Base-by-base conservation (phyloP, 305 asterid species). In the Fraxinus albicans region DNA sequence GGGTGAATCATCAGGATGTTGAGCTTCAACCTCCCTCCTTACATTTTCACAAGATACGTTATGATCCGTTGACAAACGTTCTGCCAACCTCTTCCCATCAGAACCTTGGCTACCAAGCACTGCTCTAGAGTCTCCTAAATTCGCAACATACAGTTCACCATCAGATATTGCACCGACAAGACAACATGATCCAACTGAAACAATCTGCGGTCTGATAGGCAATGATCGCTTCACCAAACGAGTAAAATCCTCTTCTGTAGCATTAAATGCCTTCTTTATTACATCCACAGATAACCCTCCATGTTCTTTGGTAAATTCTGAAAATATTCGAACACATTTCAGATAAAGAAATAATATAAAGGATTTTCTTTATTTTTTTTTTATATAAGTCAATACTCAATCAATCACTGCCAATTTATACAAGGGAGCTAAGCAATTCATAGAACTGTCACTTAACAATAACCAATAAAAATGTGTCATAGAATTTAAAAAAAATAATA, bases 51-150 rank as follows among this genome's bases (percentile, higher is more conserved):
- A 81, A 0, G 99, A 93, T 70, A 96, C 99, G 63, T 96, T 96
- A 63, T 96, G 99, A 86, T 96, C 98, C 0, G 96, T 96, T 0
- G 99, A 90, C 86, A 96, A 85, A 73, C 98, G 88, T 87, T 95
- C 98, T 0, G 99, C 98, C 80, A 96, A 95, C 78, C 74, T 90
- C 84, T 91, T 95, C 36, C 96, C 97, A 78, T 92, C 93, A 27
- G 88, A 87, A 77, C 90, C 97, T 78, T 85, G 91, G 80, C 97
- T 89, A 12, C 98, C 99, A 29, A 96, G 96, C 83, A 94, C 99
- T 65, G 98, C 98, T 82, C 99, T 94, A 1, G 98, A 96, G 88
- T 96, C 99, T 70, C 99, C 99, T 86, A 94, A 89, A 82, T 94
- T 96, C 0, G 98, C 99, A 23, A 96, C 97, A 72, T 88, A 93